A percentile compares a stretch with the other conserved stretches of the same genome.
Evolutionary conservation across 257 asterid genomes (phyloP).

Genomic region (Plantago major): DNA sequence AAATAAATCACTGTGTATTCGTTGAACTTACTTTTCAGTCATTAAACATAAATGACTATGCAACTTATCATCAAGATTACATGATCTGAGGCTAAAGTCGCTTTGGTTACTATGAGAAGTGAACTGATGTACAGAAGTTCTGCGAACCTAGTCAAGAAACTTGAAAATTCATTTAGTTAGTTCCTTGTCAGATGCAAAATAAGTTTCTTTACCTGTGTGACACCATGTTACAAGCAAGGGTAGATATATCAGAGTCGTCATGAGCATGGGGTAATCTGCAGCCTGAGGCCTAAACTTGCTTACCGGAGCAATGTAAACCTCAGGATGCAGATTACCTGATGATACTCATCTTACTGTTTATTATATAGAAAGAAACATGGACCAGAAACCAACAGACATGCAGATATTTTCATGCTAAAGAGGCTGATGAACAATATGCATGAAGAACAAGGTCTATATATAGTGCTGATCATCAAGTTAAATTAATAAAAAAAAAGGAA

Average conservation of each 20-base stretch:
- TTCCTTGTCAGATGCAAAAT: background rate
- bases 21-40: constrained; percentile 1
- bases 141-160: too few relatives aligned
- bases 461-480: constrained; percentile 17
- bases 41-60: constrained; percentile 18
- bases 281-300: constrained; percentile 33
- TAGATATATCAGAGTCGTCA: constrained; percentile 12
- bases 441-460: constrained; percentile 31
- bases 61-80: background rate
- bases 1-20: background rate
- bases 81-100: background rate
- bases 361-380: background rate
- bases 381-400: background rate
- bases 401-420: constrained; percentile 19
- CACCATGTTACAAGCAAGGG: background rate
- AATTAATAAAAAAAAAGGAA: too few relatives aligned
- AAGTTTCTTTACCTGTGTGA: background rate
- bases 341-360: constrained; percentile 30
- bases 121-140: too few relatives aligned
- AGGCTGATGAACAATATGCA: constrained; percentile 25
- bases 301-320: constrained; percentile 42
- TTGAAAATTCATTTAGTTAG: too few relatives aligned
- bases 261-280: constrained; percentile 49
- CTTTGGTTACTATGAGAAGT: constrained; percentile 14
- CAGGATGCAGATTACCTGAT: constrained; percentile 82